A percentile compares a stretch with the other conserved stretches of the same genome.
These are phyloP conservation scores for Pseudocohnilembus persalinus DNA, from an alignment of 169 alveolate species.

Conservation along the genomic window DNA sequence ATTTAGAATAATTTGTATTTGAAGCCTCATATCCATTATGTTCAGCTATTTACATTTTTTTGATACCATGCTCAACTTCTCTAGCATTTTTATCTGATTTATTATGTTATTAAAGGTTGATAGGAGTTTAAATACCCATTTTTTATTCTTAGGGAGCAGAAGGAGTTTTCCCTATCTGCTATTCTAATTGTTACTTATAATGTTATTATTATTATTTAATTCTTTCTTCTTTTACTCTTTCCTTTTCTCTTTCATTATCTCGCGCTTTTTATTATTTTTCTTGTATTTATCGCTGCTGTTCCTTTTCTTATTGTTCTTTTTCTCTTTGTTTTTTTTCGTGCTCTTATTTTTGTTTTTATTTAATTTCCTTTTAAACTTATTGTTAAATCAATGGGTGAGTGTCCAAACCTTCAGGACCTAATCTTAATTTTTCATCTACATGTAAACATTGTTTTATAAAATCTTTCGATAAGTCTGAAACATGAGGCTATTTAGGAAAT, in stretches of 20 bases:
- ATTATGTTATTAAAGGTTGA: no score
- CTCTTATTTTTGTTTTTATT: background rate
- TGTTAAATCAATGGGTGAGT: conserved; percentile 7
- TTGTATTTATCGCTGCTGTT: background rate
- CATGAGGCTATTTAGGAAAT: conserved; percentile 21
- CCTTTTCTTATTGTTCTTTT: background rate
- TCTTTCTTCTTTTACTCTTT: background rate
- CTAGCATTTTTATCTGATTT: no score
- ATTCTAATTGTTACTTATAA: background rate
- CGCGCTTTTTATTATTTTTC: background rate
- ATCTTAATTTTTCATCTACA: conserved; percentile 33
- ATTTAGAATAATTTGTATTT: no score
- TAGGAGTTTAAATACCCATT: no score
- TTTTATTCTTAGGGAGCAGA: background rate
- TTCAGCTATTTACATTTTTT: no score
- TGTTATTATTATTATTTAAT: background rate
- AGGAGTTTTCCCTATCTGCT: background rate
- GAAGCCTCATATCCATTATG: no score
- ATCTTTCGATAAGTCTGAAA: conserved; percentile 30
- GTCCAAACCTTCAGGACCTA: conserved; percentile 18
- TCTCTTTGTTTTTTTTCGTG: background rate
- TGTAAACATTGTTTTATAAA: conserved; percentile 24
- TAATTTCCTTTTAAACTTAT: background rate
- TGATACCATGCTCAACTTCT: no score
- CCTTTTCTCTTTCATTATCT: background rate